These are phyloP conservation scores for Cotoneaster glaucophyllus DNA, from an alignment of 306 rosid species.

Conservation along the genomic window DNA sequence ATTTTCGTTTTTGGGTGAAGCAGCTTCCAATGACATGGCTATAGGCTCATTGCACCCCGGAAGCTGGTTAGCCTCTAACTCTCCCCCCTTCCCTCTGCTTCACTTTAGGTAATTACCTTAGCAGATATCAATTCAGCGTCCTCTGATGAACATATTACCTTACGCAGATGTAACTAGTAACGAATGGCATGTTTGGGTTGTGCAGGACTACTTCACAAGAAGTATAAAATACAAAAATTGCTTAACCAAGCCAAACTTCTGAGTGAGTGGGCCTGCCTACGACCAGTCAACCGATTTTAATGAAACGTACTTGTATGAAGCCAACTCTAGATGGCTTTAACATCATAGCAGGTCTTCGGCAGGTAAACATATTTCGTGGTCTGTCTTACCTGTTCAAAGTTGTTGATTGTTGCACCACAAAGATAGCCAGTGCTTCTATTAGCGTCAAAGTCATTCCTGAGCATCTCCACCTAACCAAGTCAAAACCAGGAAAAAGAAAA, in stretches of 20 bases:
- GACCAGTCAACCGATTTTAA: background rate
- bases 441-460: constrained; percentile 60
- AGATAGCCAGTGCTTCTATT: constrained; percentile 85
- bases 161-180: too few species aligned
- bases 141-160: too few species aligned
- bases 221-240: background rate
- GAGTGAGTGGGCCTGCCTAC: background rate
- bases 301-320: background rate
- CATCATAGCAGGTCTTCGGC: constrained; percentile 4
- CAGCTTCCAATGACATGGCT: too few species aligned
- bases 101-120: too few species aligned
- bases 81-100: background rate
- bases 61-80: background rate
- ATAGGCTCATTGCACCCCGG: background rate
- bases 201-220: background rate
- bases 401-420: constrained; percentile 61
- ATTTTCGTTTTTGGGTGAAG: too few species aligned
- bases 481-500: background rate
- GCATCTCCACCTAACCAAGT: constrained; percentile 51
- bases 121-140: too few species aligned
- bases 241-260: background rate
- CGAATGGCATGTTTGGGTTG: background rate
- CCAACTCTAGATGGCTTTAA: background rate
- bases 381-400: constrained; percentile 42
- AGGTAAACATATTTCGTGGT: background rate